Evolutionary conservation across 208 protist species (phyloP).

Genomic region (Trypanosoma theileri): DNA sequence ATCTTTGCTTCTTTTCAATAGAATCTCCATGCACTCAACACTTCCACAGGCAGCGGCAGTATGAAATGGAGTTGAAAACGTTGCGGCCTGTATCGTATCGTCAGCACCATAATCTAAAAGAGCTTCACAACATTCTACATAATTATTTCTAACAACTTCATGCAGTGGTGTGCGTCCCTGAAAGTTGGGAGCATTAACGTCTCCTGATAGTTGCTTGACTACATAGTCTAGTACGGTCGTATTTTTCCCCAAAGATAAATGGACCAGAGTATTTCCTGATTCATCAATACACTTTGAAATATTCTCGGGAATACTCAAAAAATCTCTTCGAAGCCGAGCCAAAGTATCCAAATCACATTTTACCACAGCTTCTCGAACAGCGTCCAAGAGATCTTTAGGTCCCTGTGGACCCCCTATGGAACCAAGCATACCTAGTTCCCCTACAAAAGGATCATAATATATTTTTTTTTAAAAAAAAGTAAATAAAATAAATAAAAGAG

Average conservation of each 20-base stretch:
- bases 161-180: constrained; percentile 88
- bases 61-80: constrained; percentile 89
- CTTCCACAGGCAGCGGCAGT: constrained; percentile 87
- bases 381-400: constrained; percentile 83
- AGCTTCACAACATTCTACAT: constrained; percentile 75
- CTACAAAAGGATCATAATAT: background rate
- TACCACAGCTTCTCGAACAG: constrained; percentile 64
- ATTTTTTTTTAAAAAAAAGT: constrained; percentile 14
- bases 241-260: constrained; percentile 77
- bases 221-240: constrained; percentile 65
- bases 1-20: constrained; percentile 69
- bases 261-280: constrained; percentile 82
- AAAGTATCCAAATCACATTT: constrained; percentile 73
- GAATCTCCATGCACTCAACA: constrained; percentile 87
- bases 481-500: constrained; percentile 7
- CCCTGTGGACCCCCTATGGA: constrained; percentile 79
- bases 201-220: constrained; percentile 58
- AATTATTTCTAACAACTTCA: constrained; percentile 84
- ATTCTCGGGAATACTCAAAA: constrained; percentile 78
- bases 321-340: constrained; percentile 61
- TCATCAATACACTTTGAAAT: constrained; percentile 84
- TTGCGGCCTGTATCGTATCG: constrained; percentile 77
- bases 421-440: background rate
- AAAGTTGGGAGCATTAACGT: constrained; percentile 78
- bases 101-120: constrained; percentile 84